Base-by-base conservation (phyloP, 495 filamentous ascomycete species). In the Aspergillus homomorphus region DNA sequence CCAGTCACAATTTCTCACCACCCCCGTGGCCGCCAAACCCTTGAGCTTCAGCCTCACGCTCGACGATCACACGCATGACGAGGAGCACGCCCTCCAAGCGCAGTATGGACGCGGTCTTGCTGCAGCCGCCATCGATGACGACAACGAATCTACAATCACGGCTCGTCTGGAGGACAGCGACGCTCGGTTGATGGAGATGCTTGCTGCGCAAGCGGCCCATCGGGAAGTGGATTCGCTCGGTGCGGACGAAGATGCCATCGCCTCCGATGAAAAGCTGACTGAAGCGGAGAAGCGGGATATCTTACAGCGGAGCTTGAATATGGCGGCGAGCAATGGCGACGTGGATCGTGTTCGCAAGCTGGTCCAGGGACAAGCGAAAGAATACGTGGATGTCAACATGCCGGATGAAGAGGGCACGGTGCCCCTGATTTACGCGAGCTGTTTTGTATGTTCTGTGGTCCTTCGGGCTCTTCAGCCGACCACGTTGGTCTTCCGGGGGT, bases 311-410 rank as follows among this genome's bases (percentile, higher is more conserved):
- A 87, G 87, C 51, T 73, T 99, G 62, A 92, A 92, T 67, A 96
- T 97, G 87, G 94, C 94, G 15, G 91, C 94, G 0, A 98, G 93
- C 70, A 99, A 97, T 73, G 94, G 94, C 45, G 94, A 98, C 70
- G 82, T 91, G 20, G 87, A 90, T 19, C 84, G 90, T 46, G 86
- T 98, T 22, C 78, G 79, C 45, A 87, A 87, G 71, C 79, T 99
- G 51, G 73, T 98, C 1, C 75, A 82, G 33, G 91, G 94, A 5
- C 81, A 86, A 57, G 89, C 89, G 5, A 89, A 82, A 65, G 72
- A 80, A 41, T 95, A 84, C 65, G 80, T 98, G 48, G 91, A 98
- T 75, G 82, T 97, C 48, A 90, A 99, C 75, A 86, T 86, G 60
- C 85, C 90, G 5, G 94, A 99, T 67, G 90, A 96, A 70, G 94